Conservation (phyloP, 306 rosid genomes). For the Cucumis hystrix region DNA sequence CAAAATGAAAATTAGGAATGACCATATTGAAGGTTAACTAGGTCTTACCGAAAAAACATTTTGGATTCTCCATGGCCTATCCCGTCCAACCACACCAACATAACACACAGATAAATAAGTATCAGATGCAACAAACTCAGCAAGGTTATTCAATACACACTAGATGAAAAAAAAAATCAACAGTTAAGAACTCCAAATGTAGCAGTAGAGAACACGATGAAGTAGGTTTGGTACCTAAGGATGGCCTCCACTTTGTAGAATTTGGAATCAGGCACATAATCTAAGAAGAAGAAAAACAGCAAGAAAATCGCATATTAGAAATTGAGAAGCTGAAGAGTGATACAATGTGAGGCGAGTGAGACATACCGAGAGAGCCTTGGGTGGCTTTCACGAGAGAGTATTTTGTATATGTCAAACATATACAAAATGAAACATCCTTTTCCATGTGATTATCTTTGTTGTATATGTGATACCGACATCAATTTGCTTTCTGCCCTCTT, state of each 20-base stretch:
- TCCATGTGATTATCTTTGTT: no score
- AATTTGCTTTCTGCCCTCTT: no score
- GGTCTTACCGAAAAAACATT: slow-evolving; percentile 66
- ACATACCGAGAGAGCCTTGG: slow-evolving; percentile 35
- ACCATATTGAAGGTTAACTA: background rate
- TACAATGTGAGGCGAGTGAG: background rate
- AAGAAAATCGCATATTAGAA: background rate
- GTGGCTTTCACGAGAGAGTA: slow-evolving; percentile 54
- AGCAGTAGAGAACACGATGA: background rate
- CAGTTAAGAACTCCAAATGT: background rate
- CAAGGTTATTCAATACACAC: background rate
- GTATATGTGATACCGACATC: no score
- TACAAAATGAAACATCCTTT: no score
- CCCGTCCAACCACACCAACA: slow-evolving; percentile 27
- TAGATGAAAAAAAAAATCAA: background rate
- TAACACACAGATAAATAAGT: slow-evolving; percentile 13
- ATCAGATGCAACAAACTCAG: slow-evolving; percentile 10
- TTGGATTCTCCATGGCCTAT: slow-evolving; percentile 79
- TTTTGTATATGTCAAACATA: no score
- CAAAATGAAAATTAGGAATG: background rate
- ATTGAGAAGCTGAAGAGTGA: background rate
- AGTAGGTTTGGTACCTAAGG: slow-evolving; percentile 33
- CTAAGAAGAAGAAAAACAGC: slow-evolving; percentile 11
- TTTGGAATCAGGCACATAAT: slow-evolving; percentile 49
- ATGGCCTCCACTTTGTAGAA: slow-evolving; percentile 93